Conservation (phyloP, 352 stramenopile genomes). For the Nothophytophthora sp. region DNA sequence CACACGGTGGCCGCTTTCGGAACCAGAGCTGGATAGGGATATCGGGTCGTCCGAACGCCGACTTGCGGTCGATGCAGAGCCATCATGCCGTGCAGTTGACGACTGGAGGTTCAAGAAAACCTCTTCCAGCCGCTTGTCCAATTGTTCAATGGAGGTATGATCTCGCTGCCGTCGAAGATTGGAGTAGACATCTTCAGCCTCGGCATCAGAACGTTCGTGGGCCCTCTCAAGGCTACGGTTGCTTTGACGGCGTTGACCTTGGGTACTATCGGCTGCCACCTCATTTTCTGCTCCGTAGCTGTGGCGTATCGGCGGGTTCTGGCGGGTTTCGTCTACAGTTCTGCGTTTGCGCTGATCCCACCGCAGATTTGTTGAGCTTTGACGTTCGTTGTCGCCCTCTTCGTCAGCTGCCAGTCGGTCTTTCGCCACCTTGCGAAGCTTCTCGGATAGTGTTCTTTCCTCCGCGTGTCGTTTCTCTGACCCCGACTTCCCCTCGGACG, state of each 20-base stretch:
- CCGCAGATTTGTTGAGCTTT: too few species aligned
- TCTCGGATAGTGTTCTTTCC: not conserved
- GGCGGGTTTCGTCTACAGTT: too few species aligned
- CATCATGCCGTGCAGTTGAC: not conserved
- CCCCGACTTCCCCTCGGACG: too few species aligned
- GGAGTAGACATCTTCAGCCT: conserved; percentile 1
- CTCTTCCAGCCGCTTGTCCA: conserved; percentile 36
- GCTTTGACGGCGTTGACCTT: not conserved
- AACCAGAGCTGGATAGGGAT: not conserved
- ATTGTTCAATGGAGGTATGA: conserved; percentile 17
- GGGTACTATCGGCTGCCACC: not conserved
- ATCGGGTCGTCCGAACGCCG: not conserved
- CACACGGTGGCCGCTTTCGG: conserved; percentile 1
- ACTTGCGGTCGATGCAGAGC: not conserved
- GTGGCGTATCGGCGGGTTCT: too few species aligned
- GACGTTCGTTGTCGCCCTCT: not conserved
- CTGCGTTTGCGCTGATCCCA: too few species aligned
- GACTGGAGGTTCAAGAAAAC: conserved; percentile 28
- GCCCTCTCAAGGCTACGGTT: not conserved
- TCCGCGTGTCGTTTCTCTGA: not conserved
- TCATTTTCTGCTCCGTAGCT: too few species aligned
- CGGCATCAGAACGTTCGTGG: conserved; percentile 7
- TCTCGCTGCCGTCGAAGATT: not conserved
- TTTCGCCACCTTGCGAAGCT: conserved; percentile 1
- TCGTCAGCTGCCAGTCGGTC: not conserved